Percentiles rank a stretch among this genome's conserved stretches.
Conservation (phyloP, 164 flowering plant species). For the Vitis rupestris region DNA sequence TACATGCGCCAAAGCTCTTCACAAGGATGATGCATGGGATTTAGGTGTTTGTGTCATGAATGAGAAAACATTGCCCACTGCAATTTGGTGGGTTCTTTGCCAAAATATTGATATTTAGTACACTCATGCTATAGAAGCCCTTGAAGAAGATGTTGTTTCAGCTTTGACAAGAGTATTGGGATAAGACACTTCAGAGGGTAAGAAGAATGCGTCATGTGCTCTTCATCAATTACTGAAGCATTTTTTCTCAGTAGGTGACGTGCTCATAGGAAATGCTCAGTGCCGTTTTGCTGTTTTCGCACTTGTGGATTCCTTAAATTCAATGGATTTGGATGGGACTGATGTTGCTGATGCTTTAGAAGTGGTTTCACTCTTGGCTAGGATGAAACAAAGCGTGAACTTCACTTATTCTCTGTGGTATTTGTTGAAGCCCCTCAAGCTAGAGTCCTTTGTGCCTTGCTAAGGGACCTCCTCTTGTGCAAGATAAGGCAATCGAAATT, state of each 20-base stretch:
- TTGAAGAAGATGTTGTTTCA: slow-evolving; percentile 77
- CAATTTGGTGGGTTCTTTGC: slow-evolving; percentile 53
- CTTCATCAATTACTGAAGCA: slow-evolving; percentile 74
- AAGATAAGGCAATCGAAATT: slow-evolving; percentile 80
- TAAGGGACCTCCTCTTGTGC: slow-evolving; percentile 59
- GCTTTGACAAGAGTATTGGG: slow-evolving; percentile 74
- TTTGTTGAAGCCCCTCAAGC: slow-evolving; percentile 67
- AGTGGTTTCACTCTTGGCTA: slow-evolving; percentile 62
- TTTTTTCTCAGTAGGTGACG: slow-evolving; percentile 67
- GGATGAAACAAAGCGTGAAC: slow-evolving; percentile 56
- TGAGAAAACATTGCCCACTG: slow-evolving; percentile 32
- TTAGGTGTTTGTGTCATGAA: slow-evolving; percentile 33
- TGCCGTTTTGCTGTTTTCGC: slow-evolving; percentile 69
- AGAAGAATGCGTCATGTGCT: slow-evolving; percentile 76
- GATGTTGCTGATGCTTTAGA: slow-evolving; percentile 63
- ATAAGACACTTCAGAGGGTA: slow-evolving; percentile 80
- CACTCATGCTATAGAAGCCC: slow-evolving; percentile 68
- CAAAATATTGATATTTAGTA: slow-evolving; percentile 54
- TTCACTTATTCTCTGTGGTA: slow-evolving; percentile 51
- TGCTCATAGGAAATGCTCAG: slow-evolving; percentile 63
- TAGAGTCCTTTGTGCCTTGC: slow-evolving; percentile 69
- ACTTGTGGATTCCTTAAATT: slow-evolving; percentile 58
- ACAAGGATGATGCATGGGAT: slow-evolving; percentile 31
- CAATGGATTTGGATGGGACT: slow-evolving; percentile 53
- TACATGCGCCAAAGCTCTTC: neutral